phyloP scores from a whole-genome alignment of 106 monocot species.

The Dioscorea alata region DNA sequence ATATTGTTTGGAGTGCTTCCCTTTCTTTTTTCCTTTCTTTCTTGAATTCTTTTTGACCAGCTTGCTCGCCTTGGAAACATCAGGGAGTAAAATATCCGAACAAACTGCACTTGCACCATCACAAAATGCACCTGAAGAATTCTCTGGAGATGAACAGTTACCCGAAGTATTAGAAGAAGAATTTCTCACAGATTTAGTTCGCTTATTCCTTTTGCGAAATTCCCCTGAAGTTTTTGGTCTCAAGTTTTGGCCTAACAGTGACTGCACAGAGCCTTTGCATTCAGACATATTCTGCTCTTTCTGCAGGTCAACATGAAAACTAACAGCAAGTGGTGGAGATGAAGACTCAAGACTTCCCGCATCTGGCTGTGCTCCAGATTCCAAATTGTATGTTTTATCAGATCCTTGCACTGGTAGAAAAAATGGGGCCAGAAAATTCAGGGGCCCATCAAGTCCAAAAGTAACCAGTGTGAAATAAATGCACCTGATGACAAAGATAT shows the following conservation, averaged over 20 bases:
- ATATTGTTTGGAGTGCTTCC: slow-evolving; percentile 40
- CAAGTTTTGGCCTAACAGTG: slow-evolving; percentile 7
- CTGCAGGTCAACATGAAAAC: slow-evolving; percentile 25
- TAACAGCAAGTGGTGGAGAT: slow-evolving; percentile 19
- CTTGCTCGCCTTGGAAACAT: slow-evolving; percentile 18
- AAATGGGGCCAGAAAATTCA: slow-evolving; percentile 16
- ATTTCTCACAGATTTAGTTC: slow-evolving; percentile 16
- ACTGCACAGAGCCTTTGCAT: slow-evolving; percentile 13
- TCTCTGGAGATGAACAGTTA: slow-evolving; percentile 8
- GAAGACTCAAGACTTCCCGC: slow-evolving; percentile 8
- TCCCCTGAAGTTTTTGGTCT: slow-evolving; percentile 3
- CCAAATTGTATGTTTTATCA: slow-evolving; percentile 14
- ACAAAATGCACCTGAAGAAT: slow-evolving; percentile 26
- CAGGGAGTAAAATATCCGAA: slow-evolving; percentile 26
- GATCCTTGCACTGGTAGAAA: slow-evolving; percentile 12
- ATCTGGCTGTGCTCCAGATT: slow-evolving; percentile 18
- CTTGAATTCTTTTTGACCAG: slow-evolving; percentile 42
- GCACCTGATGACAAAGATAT: slow-evolving; percentile 17
- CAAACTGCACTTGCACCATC: slow-evolving; percentile 14
- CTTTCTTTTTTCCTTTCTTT: slow-evolving; percentile 66
- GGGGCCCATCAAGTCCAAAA: slow-evolving; percentile 21
- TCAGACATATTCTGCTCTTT: slow-evolving; percentile 28
- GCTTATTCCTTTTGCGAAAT: slow-evolving; percentile 23
- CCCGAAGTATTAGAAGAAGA: background rate
- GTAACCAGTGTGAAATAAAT: slow-evolving; percentile 12